Conservation (phyloP, 768 basidiomycete species). For the Cystofilobasidium bisporidii region DNA sequence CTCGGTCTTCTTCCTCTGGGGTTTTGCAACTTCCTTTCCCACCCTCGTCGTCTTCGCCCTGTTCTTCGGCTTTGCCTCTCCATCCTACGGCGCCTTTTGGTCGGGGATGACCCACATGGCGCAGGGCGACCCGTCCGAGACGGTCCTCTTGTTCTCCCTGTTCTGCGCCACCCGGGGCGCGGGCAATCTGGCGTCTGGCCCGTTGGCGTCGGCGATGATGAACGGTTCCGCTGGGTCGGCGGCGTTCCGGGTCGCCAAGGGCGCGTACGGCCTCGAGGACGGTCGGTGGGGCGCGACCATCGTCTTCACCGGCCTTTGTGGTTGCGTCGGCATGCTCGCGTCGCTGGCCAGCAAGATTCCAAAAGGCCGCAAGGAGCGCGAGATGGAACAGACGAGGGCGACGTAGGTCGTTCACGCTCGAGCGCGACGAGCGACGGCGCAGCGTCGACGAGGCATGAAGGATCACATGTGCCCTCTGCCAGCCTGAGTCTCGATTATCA, state of each 20-base stretch:
- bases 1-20: slow-evolving; percentile 7
- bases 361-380: neutral
- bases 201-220: neutral
- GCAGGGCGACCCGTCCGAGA: slow-evolving; percentile 8
- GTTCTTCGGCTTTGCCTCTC: neutral
- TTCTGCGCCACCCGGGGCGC: neutral
- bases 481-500: no score
- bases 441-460: no score
- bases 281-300: neutral
- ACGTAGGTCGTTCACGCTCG: neutral
- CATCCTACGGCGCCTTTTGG: neutral
- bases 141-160: slow-evolving; percentile 8
- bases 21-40: neutral
- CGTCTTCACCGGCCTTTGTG: slow-evolving; percentile 1
- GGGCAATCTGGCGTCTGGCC: neutral
- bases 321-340: neutral
- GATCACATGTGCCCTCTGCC: no score
- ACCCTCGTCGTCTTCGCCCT: neutral
- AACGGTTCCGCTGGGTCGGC: neutral
- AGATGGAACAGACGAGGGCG: neutral
- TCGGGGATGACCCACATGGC: neutral
- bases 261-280: slow-evolving; percentile 9
- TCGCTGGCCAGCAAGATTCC: neutral
- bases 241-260: neutral
- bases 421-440: no score